Base-by-base conservation (phyloP, 768 basidiomycete genomes). In the Cystobasidium ongulense region DNA sequence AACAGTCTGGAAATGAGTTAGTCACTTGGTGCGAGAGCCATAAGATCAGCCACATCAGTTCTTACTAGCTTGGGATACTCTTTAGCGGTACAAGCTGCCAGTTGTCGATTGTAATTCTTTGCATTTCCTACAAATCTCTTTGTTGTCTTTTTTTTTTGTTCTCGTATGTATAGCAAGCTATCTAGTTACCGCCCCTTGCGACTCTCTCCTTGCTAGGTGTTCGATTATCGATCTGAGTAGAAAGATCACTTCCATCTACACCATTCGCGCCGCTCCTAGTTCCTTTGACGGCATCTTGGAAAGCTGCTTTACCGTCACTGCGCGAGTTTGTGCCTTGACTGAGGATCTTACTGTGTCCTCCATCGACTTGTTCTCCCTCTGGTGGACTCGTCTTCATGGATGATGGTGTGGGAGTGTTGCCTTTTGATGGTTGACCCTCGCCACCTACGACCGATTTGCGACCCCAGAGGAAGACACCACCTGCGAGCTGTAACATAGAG, bases 221-320 rank as follows among this genome's bases (percentile, higher is more conserved):
- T n/a, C 68, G 52, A 35, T 71, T 71, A 23, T 54, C 68, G 21
- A 71, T 71, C 31, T 64, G 63, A 4, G 63, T 64, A 15, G 35
- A 13, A 18, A 64, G 63, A 46, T 64, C 63, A 27, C 25, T 39
- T 11, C 33, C 31, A 54, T 46, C 68, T 57, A 21, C 35, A 7
- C 68, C 68, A 36, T 36, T 29, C 33, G 23, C 25, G 13, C 68
- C 63, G 13, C 53, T 57, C 23, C 68, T 29, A 7, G 68, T 71
- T 15, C 54, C 68, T 41, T 71, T 59, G 53, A 71, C 68, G 23
- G 68, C 68, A 15, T 71, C 68, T 46, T 71, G 68, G 68, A 71
- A 71, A 10, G 68, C 68, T 59, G 31, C 68, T 59, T 71, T 71
- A 21, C 68, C 68, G 35, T 71, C 59, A 31, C 59, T 71, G 33